These are phyloP conservation scores for Luvunga scandens DNA, from an alignment of 345 rosid species.

Conservation along the genomic window DNA sequence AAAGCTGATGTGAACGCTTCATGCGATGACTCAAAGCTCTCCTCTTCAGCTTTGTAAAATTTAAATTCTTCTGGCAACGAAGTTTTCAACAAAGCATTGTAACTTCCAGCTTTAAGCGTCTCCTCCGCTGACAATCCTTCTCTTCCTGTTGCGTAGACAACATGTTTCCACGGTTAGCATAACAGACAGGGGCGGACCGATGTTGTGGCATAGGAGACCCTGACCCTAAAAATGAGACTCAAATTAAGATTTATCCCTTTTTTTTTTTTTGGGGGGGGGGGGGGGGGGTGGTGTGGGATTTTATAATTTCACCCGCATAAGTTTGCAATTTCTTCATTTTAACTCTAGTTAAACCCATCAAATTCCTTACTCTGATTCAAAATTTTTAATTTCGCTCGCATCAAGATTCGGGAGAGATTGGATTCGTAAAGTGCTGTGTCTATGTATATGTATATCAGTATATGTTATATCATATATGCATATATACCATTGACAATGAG, in stretches of 20 bases:
- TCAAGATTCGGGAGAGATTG: not conserved
- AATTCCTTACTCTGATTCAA: not conserved
- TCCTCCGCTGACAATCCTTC: constrained; percentile 74
- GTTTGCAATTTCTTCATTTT: too few relatives aligned
- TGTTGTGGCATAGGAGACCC: too few relatives aligned
- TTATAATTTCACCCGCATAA: too few relatives aligned
- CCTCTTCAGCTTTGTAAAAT: constrained; percentile 65
- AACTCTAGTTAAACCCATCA: too few relatives aligned
- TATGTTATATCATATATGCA: constrained; percentile 36
- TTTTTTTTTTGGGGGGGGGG: too few relatives aligned
- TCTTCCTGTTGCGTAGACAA: constrained; percentile 40
- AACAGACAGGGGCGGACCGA: too few relatives aligned
- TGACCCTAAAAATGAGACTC: too few relatives aligned
- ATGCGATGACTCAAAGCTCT: constrained; percentile 76
- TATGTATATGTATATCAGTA: too few relatives aligned
- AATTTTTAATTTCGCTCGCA: too few relatives aligned
- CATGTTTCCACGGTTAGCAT: too few relatives aligned
- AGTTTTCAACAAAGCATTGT: constrained; percentile 63
- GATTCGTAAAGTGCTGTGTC: not conserved
- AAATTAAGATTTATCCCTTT: too few relatives aligned
- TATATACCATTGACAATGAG: constrained; percentile 69
- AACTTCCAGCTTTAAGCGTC: constrained; percentile 56
- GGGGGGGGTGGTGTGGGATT: too few relatives aligned
- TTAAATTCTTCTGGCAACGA: constrained; percentile 56
- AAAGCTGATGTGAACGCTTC: constrained; percentile 58